These are phyloP conservation scores for Tagetes patula DNA, from an alignment of 129 eudicot species.

Conservation along the genomic window DNA sequence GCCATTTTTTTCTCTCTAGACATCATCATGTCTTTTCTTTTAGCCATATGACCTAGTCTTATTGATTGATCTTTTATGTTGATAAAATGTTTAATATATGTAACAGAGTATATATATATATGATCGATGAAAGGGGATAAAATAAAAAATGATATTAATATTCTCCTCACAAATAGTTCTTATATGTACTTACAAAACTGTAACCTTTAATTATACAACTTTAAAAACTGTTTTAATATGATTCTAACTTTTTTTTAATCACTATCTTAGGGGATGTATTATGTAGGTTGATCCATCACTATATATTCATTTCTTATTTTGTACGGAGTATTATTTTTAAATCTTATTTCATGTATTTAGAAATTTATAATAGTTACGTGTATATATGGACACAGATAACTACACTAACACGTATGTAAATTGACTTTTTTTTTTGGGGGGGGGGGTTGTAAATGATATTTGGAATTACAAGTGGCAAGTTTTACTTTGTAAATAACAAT, in stretches of 20 bases:
- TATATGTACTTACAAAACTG: not conserved
- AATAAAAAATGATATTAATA: not conserved
- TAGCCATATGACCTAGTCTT: not conserved
- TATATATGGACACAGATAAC: too few relatives aligned
- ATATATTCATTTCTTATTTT: not conserved
- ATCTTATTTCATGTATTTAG: not conserved
- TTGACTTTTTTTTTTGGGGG: too few relatives aligned
- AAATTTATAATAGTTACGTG: too few relatives aligned
- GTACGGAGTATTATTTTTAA: not conserved
- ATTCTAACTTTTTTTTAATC: not conserved
- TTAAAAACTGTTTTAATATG: not conserved
- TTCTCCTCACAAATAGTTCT: not conserved
- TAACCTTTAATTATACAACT: not conserved
- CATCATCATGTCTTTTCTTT: not conserved
- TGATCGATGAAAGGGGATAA: not conserved
- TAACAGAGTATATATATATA: not conserved
- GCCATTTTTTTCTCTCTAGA: not conserved
- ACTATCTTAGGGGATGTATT: not conserved
- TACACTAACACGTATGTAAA: too few relatives aligned
- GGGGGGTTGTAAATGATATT: too few relatives aligned
- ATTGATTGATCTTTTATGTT: not conserved
- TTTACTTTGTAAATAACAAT: too few relatives aligned
- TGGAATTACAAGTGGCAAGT: too few relatives aligned
- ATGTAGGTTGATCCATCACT: not conserved
- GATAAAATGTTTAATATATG: not conserved